Percentiles rank a stretch among this genome's conserved stretches.
phyloP scores from a whole-genome alignment of 306 rosid genomes.

The Betula pendula region DNA sequence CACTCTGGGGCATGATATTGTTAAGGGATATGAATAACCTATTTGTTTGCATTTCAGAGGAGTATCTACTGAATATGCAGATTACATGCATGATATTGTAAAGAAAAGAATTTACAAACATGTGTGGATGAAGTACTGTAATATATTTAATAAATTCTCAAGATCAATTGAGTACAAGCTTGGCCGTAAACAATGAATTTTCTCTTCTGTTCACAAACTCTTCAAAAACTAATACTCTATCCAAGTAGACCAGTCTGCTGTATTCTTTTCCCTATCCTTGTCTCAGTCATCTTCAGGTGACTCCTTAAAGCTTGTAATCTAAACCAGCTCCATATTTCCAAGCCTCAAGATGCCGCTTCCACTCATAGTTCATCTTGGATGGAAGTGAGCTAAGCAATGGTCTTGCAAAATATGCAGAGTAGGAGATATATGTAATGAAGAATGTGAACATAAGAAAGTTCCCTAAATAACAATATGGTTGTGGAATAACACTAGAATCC shows the following conservation, averaged over 20 bases:
- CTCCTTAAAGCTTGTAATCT: conserved; percentile 66
- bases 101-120: neutral
- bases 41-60: too few species aligned
- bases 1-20: conserved; percentile 10
- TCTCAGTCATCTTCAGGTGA: conserved; percentile 7
- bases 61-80: neutral
- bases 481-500: neutral
- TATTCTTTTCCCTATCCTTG: neutral
- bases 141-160: neutral
- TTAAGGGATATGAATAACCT: neutral
- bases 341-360: conserved; percentile 80
- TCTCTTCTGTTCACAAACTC: neutral
- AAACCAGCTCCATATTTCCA: conserved; percentile 98
- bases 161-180: neutral
- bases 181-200: neutral
- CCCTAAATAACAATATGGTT: conserved; percentile 9
- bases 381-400: conserved; percentile 53
- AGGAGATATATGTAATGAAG: conserved; percentile 1
- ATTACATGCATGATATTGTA: neutral
- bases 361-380: conserved; percentile 57
- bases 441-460: neutral
- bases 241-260: neutral
- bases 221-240: neutral
- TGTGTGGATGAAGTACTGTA: neutral
- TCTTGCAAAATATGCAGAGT: conserved; percentile 45